phyloP scores from a whole-genome alignment of 495 filamentous ascomycete genomes.

The Talaromyces stipitatus region DNA sequence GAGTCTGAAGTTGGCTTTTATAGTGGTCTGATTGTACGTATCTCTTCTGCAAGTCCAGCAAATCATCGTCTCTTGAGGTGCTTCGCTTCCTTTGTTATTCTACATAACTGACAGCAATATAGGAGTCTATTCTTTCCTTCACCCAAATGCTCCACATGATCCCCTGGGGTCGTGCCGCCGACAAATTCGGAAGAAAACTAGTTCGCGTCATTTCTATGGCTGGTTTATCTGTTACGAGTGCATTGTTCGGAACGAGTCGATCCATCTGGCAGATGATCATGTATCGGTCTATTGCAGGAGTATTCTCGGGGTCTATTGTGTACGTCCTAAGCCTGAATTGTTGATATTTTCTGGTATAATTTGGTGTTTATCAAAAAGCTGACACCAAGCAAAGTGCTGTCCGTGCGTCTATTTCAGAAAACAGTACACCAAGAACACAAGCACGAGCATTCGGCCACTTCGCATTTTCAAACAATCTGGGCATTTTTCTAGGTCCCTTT shows the following conservation, averaged over 20 bases:
- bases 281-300: slow-evolving; percentile 55
- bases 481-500: slow-evolving; percentile 60
- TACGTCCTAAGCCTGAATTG: not conserved
- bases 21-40: slow-evolving; percentile 51
- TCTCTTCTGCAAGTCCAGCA: not conserved
- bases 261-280: slow-evolving; percentile 59
- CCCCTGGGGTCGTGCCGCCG: slow-evolving; percentile 57
- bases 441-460: slow-evolving; percentile 66
- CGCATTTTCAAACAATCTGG: slow-evolving; percentile 59
- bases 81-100: not conserved
- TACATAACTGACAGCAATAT: not conserved
- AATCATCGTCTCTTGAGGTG: not conserved
- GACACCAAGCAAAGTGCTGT: slow-evolving; percentile 37
- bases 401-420: slow-evolving; percentile 64
- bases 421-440: slow-evolving; percentile 56
- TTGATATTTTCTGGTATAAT: not conserved
- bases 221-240: slow-evolving; percentile 49
- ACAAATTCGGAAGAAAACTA: slow-evolving; percentile 59
- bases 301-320: slow-evolving; percentile 62
- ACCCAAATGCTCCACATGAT: slow-evolving; percentile 57
- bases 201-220: slow-evolving; percentile 53
- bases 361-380: not conserved
- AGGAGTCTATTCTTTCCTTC: slow-evolving; percentile 60
- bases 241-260: slow-evolving; percentile 54
- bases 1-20: slow-evolving; percentile 63